Conservation (phyloP, 768 basidiomycete species). For the Gloeophyllum trabeum region DNA sequence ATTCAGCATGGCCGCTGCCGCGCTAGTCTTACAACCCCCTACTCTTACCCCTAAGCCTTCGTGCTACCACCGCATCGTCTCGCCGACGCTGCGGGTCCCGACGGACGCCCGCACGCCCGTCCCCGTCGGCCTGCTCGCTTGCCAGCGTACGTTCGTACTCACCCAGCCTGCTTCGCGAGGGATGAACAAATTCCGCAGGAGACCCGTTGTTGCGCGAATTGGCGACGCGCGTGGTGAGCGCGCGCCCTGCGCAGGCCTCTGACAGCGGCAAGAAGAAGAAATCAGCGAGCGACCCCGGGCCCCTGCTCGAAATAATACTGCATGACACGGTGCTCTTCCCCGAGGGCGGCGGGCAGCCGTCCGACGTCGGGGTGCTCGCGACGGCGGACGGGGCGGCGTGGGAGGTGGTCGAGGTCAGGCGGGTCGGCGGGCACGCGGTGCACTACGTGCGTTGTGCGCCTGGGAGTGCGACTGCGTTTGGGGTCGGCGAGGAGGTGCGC, state of each 20-base stretch:
- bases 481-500: slow-evolving; percentile 37
- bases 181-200: slow-evolving; percentile 24
- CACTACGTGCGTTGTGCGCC: slow-evolving; percentile 49
- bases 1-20: slow-evolving; percentile 26
- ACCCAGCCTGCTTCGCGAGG: neutral
- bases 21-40: slow-evolving; percentile 27
- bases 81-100: slow-evolving; percentile 44
- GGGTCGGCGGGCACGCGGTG: slow-evolving; percentile 63
- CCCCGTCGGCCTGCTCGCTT: slow-evolving; percentile 70
- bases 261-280: slow-evolving; percentile 36
- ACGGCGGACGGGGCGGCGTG: slow-evolving; percentile 33
- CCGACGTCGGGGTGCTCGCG: slow-evolving; percentile 52
- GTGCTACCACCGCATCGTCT: slow-evolving; percentile 58
- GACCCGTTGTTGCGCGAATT: slow-evolving; percentile 59
- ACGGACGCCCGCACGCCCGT: slow-evolving; percentile 36
- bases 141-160: slow-evolving; percentile 45
- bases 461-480: slow-evolving; percentile 34
- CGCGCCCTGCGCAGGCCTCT: slow-evolving; percentile 28
- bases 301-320: slow-evolving; percentile 53
- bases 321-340: slow-evolving; percentile 77
- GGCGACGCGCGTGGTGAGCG: slow-evolving; percentile 43
- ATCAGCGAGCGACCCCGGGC: slow-evolving; percentile 34
- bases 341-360: slow-evolving; percentile 75
- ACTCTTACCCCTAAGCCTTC: slow-evolving; percentile 38
- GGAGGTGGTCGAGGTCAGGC: slow-evolving; percentile 54